Evolutionary conservation across 2,329 filamentous ascomycete genomes (phyloP), one percentile per base, ranked within the genome.

Genomic region (Hypoxylon sp.): DNA sequence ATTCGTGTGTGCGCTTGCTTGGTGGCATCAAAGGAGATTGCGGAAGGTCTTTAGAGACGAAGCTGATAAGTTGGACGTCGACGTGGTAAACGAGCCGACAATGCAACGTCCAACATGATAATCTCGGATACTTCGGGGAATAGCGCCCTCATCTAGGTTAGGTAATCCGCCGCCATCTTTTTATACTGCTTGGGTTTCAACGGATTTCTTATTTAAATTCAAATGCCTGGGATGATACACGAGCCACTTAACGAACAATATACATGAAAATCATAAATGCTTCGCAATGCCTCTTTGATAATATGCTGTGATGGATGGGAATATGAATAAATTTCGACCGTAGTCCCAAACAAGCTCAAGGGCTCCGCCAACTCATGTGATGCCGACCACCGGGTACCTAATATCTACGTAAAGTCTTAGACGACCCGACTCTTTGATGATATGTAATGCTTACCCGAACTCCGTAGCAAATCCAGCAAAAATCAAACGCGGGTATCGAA

Each of bases 21-120:
- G 75, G 77, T 79, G 76, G 76, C 76, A 79, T 41, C 76, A 78
- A 59, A 68, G 75, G 5, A 67, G 75, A n/a, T 60, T 78, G 45
- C 67, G 75, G n/a, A 75, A 73, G 28, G 55, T 75, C 7, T 78
- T 77, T 58, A 63, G 68, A 5, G 74, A 74, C 5, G 74, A 77
- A 57, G 76, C 76, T 9, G 71, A 77, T 6, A 74, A 72, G 25
- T 30, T 77, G 28, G 68, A 68, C 41, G 17, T 30, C 14, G 57
- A 60, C 28, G 19, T 48, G 10, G n/a, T 21, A 45, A 57, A 11
- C 10, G 32, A 60, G 7, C 49, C 14, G n/a, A 21, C 11, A 38
- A 9, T 34, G 5, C 28, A 55, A 45, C 19, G 41, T 41, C 46
- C n/a, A 43, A 49, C 2, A 14, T 32, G n/a, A 11, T 60, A 50